Percentiles rank a stretch among this genome's conserved stretches.
Conservation (phyloP, 1,284 basidiomycete species). For the Trichosporon coremiiforme region DNA sequence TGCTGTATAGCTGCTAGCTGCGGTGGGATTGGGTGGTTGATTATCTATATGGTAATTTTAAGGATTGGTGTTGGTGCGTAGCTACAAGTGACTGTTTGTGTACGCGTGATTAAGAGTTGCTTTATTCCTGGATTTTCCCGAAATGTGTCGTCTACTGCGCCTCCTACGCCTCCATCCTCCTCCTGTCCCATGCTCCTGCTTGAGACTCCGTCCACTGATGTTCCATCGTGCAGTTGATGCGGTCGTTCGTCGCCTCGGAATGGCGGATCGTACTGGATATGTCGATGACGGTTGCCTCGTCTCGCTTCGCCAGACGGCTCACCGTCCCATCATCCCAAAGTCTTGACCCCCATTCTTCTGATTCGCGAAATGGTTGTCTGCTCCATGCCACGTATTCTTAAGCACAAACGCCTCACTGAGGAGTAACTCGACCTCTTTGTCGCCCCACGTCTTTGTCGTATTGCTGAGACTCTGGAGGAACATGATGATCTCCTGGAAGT, state of each 20-base stretch:
- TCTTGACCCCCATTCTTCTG: constrained; percentile 37
- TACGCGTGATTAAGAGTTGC: too few relatives aligned
- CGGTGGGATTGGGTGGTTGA: background rate
- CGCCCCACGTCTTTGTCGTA: constrained; percentile 75
- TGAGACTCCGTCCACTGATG: too few relatives aligned
- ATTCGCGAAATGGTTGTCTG: constrained; percentile 78
- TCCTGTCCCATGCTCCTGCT: too few relatives aligned
- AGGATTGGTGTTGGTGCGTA: too few relatives aligned
- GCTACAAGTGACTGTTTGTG: too few relatives aligned
- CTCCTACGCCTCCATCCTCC: too few relatives aligned
- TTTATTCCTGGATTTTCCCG: too few relatives aligned
- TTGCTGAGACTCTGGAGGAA: constrained; percentile 96
- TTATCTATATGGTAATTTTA: constrained; percentile 1
- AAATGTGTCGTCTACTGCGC: too few relatives aligned
- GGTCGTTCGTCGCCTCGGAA: too few relatives aligned
- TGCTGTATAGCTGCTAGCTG: background rate
- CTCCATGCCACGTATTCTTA: constrained; percentile 90
- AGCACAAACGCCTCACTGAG: constrained; percentile 95
- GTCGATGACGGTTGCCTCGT: too few relatives aligned
- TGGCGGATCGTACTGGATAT: too few relatives aligned
- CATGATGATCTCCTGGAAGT: constrained; percentile 99
- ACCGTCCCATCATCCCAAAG: constrained; percentile 54
- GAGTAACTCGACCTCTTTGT: constrained; percentile 92
- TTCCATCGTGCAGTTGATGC: too few relatives aligned
- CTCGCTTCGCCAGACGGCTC: background rate